Evolutionary conservation across 1,139 yeast genomes (phyloP).

Genomic region (Blastobotrys capitulatus): DNA sequence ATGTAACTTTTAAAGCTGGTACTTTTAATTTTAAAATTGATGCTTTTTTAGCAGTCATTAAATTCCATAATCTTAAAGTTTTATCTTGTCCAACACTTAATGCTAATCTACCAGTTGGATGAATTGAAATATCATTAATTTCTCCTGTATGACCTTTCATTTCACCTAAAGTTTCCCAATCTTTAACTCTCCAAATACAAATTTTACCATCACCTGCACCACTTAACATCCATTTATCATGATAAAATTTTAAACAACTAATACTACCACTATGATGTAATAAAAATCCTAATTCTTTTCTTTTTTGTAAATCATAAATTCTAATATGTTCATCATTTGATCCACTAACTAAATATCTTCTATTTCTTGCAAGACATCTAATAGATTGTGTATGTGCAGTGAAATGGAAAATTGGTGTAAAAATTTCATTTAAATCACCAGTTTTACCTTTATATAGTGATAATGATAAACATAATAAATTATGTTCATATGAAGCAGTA

Average conservation of each 20-base stretch:
- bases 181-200: slow-evolving; percentile 90
- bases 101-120: slow-evolving; percentile 89
- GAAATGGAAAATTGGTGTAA: slow-evolving; percentile 92
- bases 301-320: slow-evolving; percentile 86
- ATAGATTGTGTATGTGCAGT: slow-evolving; percentile 90
- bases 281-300: slow-evolving; percentile 89
- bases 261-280: slow-evolving; percentile 88
- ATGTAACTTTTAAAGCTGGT: slow-evolving; percentile 42
- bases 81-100: slow-evolving; percentile 82
- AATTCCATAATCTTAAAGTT: slow-evolving; percentile 84
- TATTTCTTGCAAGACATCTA: slow-evolving; percentile 75
- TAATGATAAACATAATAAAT: slow-evolving; percentile 75
- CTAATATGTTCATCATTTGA: slow-evolving; percentile 95
- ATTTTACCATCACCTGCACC: slow-evolving; percentile 91
- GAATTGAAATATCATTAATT: slow-evolving; percentile 79
- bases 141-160: slow-evolving; percentile 70
- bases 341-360: slow-evolving; percentile 86
- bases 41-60: slow-evolving; percentile 97
- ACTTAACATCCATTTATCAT: slow-evolving; percentile 72
- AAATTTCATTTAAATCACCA: slow-evolving; percentile 44
- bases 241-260: slow-evolving; percentile 66
- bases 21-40: slow-evolving; percentile 72
- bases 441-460: slow-evolving; percentile 39
- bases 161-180: slow-evolving; percentile 90
- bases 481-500: slow-evolving; percentile 96